Conservation (phyloP, 2,329 filamentous ascomycete species). For the Colletotrichum brevisporum region DNA sequence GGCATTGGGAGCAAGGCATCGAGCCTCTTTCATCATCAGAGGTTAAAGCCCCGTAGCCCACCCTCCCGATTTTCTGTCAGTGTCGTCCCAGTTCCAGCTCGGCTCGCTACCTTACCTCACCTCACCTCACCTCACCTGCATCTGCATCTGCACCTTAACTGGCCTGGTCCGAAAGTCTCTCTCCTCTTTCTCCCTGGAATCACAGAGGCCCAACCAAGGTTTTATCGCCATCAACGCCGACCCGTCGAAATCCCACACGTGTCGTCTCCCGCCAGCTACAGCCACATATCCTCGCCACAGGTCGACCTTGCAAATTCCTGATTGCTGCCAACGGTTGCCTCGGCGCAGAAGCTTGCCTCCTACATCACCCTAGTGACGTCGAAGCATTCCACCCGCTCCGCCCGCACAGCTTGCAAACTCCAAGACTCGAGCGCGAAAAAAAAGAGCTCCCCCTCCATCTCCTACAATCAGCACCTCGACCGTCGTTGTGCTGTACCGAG, state of each 20-base stretch:
- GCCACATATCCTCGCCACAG: conserved; percentile 15
- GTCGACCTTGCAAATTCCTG: conserved; percentile 12
- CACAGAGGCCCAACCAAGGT: conserved; percentile 20
- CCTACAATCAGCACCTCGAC: conserved; percentile 30
- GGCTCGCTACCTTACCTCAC: conserved; percentile 4
- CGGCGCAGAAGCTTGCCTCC: conserved; percentile 28
- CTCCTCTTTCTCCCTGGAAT: conserved; percentile 7
- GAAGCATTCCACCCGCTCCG: conserved; percentile 36
- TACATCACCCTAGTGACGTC: conserved; percentile 40
- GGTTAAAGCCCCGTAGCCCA: conserved; percentile 41
- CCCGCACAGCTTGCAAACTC: conserved; percentile 29
- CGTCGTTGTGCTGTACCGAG: background rate
- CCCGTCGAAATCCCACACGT: conserved; percentile 27
- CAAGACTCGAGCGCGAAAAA: conserved; percentile 25
- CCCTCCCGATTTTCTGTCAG: conserved; percentile 40
- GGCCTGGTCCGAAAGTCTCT: background rate
- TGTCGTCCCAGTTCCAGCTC: conserved; percentile 14
- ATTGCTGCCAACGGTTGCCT: conserved; percentile 19
- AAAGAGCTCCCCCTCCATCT: conserved; percentile 17
- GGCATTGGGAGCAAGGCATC: conserved; percentile 14
- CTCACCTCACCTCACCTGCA: background rate
- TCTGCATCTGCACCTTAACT: background rate
- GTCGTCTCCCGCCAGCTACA: conserved; percentile 22
- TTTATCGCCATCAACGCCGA: conserved; percentile 18
- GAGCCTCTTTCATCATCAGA: conserved; percentile 44